Base-by-base conservation (phyloP, 257 asterid species). In the Nicotiana tomentosiformis region DNA sequence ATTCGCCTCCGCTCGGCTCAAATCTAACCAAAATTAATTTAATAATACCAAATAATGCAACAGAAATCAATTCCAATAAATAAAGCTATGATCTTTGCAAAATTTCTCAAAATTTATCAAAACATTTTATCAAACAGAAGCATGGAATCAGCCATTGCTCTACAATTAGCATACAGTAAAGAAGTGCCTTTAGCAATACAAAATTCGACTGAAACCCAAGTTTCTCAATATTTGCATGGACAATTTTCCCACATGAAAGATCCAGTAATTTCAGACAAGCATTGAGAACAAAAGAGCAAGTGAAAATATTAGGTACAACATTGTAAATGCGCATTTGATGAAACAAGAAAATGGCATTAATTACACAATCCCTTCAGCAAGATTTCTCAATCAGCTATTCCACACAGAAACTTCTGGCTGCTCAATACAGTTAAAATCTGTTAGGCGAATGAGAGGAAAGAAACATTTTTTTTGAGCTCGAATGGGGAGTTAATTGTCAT, bases 231-330 rank as follows among this genome's bases (percentile, higher is more conserved):
- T 84, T 87, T 0, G 78, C 89, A 64, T 92, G 95, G 76, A 92
- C 37, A 46, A 84, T 77, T 84, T 86, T 87, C 18, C 95, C 97
- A 32, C 51, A 87, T 49, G 79, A 80, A 89, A 87, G 78, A 86
- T 93, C 86, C 72, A 67, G 65, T 46, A 87, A 77, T 61, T 33
- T 74, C 37, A 89, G 82, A 81, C 94, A 92, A 7, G 92, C 93
- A 78, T 90, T 92, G 82, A 91, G 93, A 79, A 89, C 92, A 84
- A 89, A 92, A 2, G 93, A 90, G 83, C 90, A 93, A 81, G 95
- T 90, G 57, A 88, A 90, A 83, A 86, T 78, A 87, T 93, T 91
- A 0, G 86, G 91, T 49, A 61, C 66, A 1, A 90, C 89, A 68
- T 89, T 83, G 85, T 90, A 84, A 72, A 20, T 60, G 4, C 86